Evolutionary conservation across 768 basidiomycete species (phyloP), one percentile per base, ranked within the genome.

Genomic region (Amanita subjunquillea): DNA sequence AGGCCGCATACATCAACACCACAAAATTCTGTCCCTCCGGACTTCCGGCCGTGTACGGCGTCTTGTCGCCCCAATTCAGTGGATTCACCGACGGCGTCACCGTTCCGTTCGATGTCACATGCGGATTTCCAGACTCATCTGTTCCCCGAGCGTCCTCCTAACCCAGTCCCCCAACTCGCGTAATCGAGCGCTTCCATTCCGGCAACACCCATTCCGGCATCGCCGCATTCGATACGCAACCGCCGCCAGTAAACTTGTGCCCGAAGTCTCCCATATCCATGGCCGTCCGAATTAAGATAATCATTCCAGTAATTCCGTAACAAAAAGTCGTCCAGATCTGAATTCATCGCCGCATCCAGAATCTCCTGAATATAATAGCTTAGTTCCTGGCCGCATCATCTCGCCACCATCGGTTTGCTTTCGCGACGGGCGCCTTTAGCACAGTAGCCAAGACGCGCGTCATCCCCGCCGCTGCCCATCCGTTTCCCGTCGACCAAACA

Each of bases 401-500:
- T 41, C 54, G 58, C 59, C 67, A 67, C 6, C 56, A 6, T 2
- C 50, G 44, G 43, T 59, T 50, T 6, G 57, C 40, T 10, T 17
- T 37, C 0, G 66, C 63, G n/a, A 65, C 50, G 8, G 72, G 70
- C 0, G 74, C 68, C 53, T 73, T 72, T 38, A 71, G 58, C 7
- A 76, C 59, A 0, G 74, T 72, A 22, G 74, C 74, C 29, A 77
- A 64, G 4, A 87, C 80, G 5, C 85, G 73, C 25, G 79, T 64
- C 73, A 83, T 82, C 0, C 85, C 85, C 1, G 77, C 78, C 1
- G 82, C 82, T 0, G 83, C 85, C 87, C 87, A 87, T 0, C 70
- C 83, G 56, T 87, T 88, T 2, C 80, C 79, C 40, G 74, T 75
- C 0, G 72, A 70, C 75, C 75, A 77, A 1, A 75, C 54, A 2